These are phyloP conservation scores for Brassica nigra DNA, from an alignment of 345 rosid genomes.

Conservation along the genomic window DNA sequence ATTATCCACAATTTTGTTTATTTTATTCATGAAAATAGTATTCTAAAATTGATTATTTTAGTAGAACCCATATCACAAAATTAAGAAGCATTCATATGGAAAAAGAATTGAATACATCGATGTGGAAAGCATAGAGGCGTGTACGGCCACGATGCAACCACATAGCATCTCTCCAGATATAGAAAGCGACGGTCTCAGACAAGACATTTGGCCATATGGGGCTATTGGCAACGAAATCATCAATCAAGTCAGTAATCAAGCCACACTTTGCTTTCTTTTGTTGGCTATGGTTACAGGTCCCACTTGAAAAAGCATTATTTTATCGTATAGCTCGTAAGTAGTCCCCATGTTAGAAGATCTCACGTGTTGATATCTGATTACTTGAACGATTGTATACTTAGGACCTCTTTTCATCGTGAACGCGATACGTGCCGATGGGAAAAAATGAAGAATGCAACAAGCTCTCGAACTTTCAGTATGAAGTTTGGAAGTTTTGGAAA, in stretches of 20 bases:
- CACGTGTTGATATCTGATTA: constrained; percentile 9
- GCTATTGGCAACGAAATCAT: constrained; percentile 20
- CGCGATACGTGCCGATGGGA: constrained; percentile 11
- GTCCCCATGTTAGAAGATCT: background rate
- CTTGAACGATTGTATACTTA: constrained; percentile 10
- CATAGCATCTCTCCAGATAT: constrained; percentile 11
- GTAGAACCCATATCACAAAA: background rate
- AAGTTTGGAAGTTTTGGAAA: background rate
- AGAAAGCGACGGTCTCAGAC: constrained; percentile 27
- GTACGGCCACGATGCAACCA: constrained; percentile 30
- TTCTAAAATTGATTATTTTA: background rate
- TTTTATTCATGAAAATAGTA: background rate
- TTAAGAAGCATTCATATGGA: background rate
- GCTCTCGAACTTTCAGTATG: constrained; percentile 5
- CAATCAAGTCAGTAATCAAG: constrained; percentile 7
- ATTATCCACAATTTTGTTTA: too few relatives aligned
- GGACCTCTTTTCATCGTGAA: background rate
- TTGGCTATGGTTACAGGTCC: background rate
- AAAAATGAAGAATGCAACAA: background rate
- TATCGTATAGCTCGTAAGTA: constrained; percentile 20
- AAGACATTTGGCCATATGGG: constrained; percentile 2
- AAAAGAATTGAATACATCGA: background rate
- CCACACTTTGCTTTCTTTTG: constrained; percentile 24
- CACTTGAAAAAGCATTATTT: constrained; percentile 20
- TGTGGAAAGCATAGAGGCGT: constrained; percentile 10